Evolutionary conservation across 192 early-diverging fungal species (phyloP).

Genomic region (Coemansia sp.): DNA sequence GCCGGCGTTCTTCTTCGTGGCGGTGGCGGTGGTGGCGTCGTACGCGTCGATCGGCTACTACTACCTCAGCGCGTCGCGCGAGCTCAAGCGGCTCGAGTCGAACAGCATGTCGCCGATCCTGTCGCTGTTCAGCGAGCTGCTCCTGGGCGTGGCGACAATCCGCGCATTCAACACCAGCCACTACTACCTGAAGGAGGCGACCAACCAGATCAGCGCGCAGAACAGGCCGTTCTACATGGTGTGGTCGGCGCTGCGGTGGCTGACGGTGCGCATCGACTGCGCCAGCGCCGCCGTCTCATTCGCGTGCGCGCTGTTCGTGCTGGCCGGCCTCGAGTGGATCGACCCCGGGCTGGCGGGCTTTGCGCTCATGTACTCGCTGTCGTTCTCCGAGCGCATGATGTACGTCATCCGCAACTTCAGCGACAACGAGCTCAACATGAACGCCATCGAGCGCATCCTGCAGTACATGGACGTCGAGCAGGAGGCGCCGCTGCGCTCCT

Average conservation of each 20-base stretch:
- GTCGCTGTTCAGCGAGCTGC: slow-evolving; percentile 79
- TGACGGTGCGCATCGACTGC: slow-evolving; percentile 80
- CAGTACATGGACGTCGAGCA: slow-evolving; percentile 83
- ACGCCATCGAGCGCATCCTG: slow-evolving; percentile 79
- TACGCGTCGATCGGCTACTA: slow-evolving; percentile 67
- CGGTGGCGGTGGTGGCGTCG: slow-evolving; percentile 57
- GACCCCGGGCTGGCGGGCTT: slow-evolving; percentile 88
- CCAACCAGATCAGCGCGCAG: slow-evolving; percentile 66
- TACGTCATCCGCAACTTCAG: slow-evolving; percentile 80
- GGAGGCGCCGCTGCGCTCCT: slow-evolving; percentile 69
- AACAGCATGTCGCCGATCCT: slow-evolving; percentile 73
- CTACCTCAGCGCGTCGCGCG: slow-evolving; percentile 78
- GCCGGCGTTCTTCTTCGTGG: slow-evolving; percentile 73
- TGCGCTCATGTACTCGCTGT: slow-evolving; percentile 77
- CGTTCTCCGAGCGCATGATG: slow-evolving; percentile 75
- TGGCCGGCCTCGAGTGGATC: slow-evolving; percentile 56
- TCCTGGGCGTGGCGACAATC: slow-evolving; percentile 76
- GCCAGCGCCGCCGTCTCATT: slow-evolving; percentile 76
- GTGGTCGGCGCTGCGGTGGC: slow-evolving; percentile 85
- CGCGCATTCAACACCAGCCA: slow-evolving; percentile 78
- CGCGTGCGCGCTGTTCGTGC: slow-evolving; percentile 66
- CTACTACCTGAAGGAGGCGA: slow-evolving; percentile 66
- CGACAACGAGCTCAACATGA: slow-evolving; percentile 83
- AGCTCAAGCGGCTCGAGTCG: slow-evolving; percentile 89
- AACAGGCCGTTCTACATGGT: slow-evolving; percentile 84